Conservation (phyloP, 2,329 filamentous ascomycete genomes). For the Penicillium sp. region DNA sequence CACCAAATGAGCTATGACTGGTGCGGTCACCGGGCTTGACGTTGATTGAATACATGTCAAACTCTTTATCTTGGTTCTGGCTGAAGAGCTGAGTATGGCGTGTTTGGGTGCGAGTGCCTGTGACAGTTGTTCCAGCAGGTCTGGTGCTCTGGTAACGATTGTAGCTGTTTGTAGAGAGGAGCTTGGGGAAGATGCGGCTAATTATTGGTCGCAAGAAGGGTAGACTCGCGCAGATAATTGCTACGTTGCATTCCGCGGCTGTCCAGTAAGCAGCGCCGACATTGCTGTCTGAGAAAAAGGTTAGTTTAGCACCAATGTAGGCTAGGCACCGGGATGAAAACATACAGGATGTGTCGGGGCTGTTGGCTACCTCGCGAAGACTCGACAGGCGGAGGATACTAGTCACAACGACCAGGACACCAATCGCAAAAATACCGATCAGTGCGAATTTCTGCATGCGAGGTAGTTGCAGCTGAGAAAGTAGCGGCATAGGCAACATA, state of each 20-base stretch:
- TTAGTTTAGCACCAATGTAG: conserved; percentile 2
- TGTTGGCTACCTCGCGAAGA: conserved; percentile 25
- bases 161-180: conserved; percentile 32
- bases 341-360: conserved; percentile 32
- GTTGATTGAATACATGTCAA: conserved; percentile 32
- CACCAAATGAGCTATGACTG: conserved; percentile 16
- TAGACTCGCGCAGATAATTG: conserved; percentile 45
- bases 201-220: conserved; percentile 42
- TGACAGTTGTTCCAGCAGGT: conserved; percentile 15
- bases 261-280: conserved; percentile 48
- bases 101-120: conserved; percentile 14
- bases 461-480: conserved; percentile 43
- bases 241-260: conserved; percentile 45
- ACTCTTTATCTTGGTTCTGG: conserved; percentile 25
- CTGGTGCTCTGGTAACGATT: conserved; percentile 23
- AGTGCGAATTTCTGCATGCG: conserved; percentile 43
- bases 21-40: conserved; percentile 21
- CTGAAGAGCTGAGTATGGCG: conserved; percentile 23
- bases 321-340: background rate
- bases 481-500: conserved; percentile 44
- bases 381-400: conserved; percentile 34
- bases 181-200: conserved; percentile 41
- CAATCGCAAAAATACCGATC: conserved; percentile 45
- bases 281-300: conserved; percentile 22
- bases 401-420: conserved; percentile 41